phyloP scores from a whole-genome alignment of 2,329 filamentous ascomycete species.

The Fusarium sublunatum region DNA sequence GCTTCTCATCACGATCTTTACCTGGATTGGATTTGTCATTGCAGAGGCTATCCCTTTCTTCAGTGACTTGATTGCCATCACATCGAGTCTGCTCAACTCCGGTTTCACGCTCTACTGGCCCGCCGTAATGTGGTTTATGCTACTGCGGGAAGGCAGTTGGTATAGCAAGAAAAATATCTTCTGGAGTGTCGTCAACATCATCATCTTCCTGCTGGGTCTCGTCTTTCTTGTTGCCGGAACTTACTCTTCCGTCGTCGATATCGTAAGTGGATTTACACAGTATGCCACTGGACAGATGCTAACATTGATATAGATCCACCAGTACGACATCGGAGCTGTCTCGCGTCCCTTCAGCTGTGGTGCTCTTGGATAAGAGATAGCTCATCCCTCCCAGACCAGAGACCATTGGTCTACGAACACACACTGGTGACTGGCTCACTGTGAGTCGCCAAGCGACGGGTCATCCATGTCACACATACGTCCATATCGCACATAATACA shows the following conservation, averaged over 20 bases:
- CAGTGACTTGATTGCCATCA: constrained; percentile 68
- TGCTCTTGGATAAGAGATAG: constrained; percentile 19
- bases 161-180: constrained; percentile 32
- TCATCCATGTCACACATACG: constrained; percentile 33
- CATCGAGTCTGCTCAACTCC: constrained; percentile 59
- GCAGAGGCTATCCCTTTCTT: constrained; percentile 79
- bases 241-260: constrained; percentile 29
- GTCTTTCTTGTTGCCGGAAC: constrained; percentile 35
- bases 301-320: constrained; percentile 20
- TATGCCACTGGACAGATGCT: neutral
- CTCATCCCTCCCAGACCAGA: neutral
- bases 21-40: constrained; percentile 57
- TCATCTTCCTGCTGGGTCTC: constrained; percentile 36
- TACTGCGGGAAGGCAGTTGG: constrained; percentile 45
- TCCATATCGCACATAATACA: constrained; percentile 39
- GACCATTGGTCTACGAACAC: neutral
- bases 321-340: constrained; percentile 33
- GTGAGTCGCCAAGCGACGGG: constrained; percentile 17
- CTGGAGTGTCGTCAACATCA: constrained; percentile 21
- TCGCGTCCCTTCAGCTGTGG: constrained; percentile 28
- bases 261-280: constrained; percentile 4
- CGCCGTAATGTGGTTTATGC: constrained; percentile 55
- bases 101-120: constrained; percentile 54
- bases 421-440: neutral
- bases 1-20: constrained; percentile 65